Evolutionary conservation across 352 stramenopile species (phyloP).

Genomic region (Globisporangium cylindrosporum): DNA sequence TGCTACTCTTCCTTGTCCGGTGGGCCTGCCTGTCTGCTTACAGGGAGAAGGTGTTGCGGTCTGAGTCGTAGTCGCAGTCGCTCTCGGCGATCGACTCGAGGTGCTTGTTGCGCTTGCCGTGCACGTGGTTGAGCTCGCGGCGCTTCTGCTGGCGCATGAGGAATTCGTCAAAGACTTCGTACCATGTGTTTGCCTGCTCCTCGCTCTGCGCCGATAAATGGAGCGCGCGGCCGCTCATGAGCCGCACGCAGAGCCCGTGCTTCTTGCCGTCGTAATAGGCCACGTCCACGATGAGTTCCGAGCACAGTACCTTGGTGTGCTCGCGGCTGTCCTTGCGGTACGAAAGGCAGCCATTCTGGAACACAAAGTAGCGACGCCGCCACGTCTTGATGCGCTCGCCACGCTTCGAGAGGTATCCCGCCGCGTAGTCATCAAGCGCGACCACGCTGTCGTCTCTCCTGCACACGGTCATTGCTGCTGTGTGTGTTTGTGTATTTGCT

Average conservation of each 20-base stretch:
- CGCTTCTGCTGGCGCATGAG: slow-evolving; percentile 33
- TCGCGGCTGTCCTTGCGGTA: slow-evolving; percentile 66
- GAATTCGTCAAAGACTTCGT: slow-evolving; percentile 58
- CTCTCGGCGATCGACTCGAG: slow-evolving; percentile 41
- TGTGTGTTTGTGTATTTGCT: background rate
- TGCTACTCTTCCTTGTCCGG: background rate
- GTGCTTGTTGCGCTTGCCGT: slow-evolving; percentile 37
- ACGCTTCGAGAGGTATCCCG: slow-evolving; percentile 68
- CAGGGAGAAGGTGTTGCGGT: slow-evolving; percentile 21
- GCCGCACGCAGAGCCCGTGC: slow-evolving; percentile 48
- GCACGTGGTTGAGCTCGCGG: slow-evolving; percentile 37
- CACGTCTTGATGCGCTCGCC: slow-evolving; percentile 71
- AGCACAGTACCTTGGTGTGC: slow-evolving; percentile 41
- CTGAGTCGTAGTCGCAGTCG: slow-evolving; percentile 25
- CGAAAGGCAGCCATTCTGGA: slow-evolving; percentile 55
- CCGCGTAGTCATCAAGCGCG: slow-evolving; percentile 58
- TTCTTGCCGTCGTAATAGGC: slow-evolving; percentile 47
- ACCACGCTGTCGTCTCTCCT: slow-evolving; percentile 33
- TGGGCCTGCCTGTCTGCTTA: background rate
- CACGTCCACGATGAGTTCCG: slow-evolving; percentile 48
- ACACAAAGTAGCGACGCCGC: slow-evolving; percentile 78
- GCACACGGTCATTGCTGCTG: slow-evolving; percentile 6
- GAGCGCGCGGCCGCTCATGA: slow-evolving; percentile 44
- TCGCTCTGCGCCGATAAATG: slow-evolving; percentile 48
- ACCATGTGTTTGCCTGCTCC: slow-evolving; percentile 57